A percentile compares a stretch with the other conserved stretches of the same genome.
Conservation (phyloP, 352 stramenopile genomes). For the Pythium periplocum region DNA sequence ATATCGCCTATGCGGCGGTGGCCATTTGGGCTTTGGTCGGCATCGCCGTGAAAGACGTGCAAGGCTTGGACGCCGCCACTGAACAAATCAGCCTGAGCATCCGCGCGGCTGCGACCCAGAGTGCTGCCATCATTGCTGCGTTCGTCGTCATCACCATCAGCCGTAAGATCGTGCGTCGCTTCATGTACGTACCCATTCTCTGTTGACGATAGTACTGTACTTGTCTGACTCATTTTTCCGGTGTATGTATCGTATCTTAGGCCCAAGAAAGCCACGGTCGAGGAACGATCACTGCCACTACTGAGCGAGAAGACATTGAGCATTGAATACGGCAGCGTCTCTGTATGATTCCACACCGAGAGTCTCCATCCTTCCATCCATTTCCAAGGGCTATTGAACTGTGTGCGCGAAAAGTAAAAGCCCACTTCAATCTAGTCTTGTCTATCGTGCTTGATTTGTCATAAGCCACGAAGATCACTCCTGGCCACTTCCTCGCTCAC, state of each 20-base stretch:
- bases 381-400: too few species aligned
- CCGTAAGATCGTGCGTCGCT: conserved; percentile 3
- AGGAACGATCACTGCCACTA: conserved; percentile 2
- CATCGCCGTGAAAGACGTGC: conserved; percentile 45
- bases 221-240: too few species aligned
- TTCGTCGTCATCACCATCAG: conserved; percentile 55
- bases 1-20: conserved; percentile 56
- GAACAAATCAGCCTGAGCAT: conserved; percentile 56
- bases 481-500: too few species aligned
- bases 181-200: conserved; percentile 5
- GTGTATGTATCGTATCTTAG: conserved; percentile 1
- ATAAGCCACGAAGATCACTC: too few species aligned
- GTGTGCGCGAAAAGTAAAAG: too few species aligned
- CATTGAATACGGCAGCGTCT: conserved; percentile 3
- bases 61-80: conserved; percentile 28
- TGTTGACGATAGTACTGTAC: neutral
- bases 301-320: conserved; percentile 9
- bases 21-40: conserved; percentile 60
- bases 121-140: conserved; percentile 44
- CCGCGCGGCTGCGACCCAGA: conserved; percentile 50
- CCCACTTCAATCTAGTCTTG: too few species aligned
- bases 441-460: too few species aligned
- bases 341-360: neutral
- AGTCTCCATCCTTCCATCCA: neutral
- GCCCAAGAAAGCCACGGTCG: neutral